Evolutionary conservation across 148 eudicot species (phyloP), one percentile per base, ranked within the genome.

Genomic region (Selenicereus undatus): DNA sequence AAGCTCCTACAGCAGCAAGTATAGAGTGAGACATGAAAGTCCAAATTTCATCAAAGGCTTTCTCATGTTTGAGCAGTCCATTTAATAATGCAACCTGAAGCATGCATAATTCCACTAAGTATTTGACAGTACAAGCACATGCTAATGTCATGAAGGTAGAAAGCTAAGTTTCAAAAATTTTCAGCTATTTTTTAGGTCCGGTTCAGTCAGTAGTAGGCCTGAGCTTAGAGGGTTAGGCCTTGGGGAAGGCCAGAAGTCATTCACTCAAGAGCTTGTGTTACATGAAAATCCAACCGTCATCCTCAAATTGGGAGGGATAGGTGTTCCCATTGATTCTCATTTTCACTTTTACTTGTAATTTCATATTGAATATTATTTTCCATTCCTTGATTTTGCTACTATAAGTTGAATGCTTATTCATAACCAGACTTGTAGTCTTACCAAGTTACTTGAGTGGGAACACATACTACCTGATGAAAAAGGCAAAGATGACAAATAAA

Each of bases 1-100:
- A 85, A 96, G 97, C 87, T 96, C 99, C 99, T 96, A 90, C 81
- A 84, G 56, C 68, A 86, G 39, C 30, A 86, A 60, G 69, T 65
- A 65, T 54, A 78, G 24, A 78, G 58, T 73, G 68, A 81, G 62
- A 74, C 48, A 71, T 75, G 27, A 45, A 69, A 11, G 42, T 11
- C 60, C 35, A 54, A 66, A 62, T 58, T 36, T 52, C 68, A 66
- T 27, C 71, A n/a, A 62, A 22, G 68, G 68, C 43, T 39, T 7
- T 8, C n/a, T 18, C 77, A 74, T 74, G 65, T 51, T 74, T 50
- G 24, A 74, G 76, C 36, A 14, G 52, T 27, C 26, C 1, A 13
- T 74, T 42, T 73, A 43, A 54, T n/a, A 39, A 22, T 42, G 30
- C 43, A 20, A 69, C 64, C 64, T 68, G 12, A 78, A 8, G 45